Evolutionary conservation across 2,329 filamentous ascomycete species (phyloP).

Genomic region (Aureobasidium sp.): DNA sequence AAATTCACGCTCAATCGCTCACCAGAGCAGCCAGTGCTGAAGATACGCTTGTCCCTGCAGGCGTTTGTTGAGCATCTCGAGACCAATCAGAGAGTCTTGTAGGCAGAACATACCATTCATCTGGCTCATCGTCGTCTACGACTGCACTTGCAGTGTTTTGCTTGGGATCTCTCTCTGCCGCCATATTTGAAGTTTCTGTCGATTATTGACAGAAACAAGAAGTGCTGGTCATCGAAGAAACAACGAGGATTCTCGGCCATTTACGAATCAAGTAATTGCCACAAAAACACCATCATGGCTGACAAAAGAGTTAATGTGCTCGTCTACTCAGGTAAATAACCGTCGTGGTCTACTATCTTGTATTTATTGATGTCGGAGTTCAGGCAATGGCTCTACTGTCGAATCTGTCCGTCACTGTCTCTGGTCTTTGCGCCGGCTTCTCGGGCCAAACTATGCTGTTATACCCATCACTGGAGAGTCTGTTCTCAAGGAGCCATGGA

Average conservation of each 20-base stretch:
- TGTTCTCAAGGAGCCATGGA: constrained; percentile 88
- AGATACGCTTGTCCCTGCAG: constrained; percentile 90
- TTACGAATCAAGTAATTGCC: constrained; percentile 12
- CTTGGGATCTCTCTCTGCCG: constrained; percentile 26
- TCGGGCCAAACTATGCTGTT: constrained; percentile 88
- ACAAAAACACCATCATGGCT: constrained; percentile 45
- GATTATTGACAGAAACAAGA: background rate
- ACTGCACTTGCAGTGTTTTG: constrained; percentile 16
- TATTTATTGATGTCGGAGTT: constrained; percentile 8
- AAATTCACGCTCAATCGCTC: constrained; percentile 63
- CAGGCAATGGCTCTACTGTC: constrained; percentile 76
- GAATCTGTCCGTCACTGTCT: constrained; percentile 88
- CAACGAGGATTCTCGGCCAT: constrained; percentile 11
- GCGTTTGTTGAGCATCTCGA: background rate
- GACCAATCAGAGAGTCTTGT: background rate
- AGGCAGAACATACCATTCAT: constrained; percentile 71
- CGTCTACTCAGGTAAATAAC: constrained; percentile 72
- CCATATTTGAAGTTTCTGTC: constrained; percentile 16
- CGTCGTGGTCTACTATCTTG: background rate
- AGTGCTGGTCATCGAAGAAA: constrained; percentile 4
- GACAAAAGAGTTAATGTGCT: constrained; percentile 77
- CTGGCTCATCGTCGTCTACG: constrained; percentile 75
- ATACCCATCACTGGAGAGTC: constrained; percentile 72
- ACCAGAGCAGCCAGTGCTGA: constrained; percentile 92
- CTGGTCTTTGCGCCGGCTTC: constrained; percentile 74